Conservation (phyloP, 2,329 filamentous ascomycete species). For the Acrodontium crateriforme region DNA sequence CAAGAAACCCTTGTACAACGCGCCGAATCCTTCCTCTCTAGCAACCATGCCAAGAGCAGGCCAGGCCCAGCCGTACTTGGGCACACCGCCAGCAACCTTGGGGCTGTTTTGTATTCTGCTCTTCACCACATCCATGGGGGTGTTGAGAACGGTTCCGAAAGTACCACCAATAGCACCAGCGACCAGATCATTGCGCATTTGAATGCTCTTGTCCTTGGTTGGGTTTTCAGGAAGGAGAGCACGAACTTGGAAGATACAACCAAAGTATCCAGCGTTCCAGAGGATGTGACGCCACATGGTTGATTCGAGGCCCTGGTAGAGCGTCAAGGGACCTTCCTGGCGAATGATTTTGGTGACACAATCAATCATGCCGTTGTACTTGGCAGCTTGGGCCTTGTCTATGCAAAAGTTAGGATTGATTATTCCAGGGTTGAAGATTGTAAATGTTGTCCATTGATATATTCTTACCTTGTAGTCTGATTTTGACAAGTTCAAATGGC, state of each 20-base stretch:
- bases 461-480: slow-evolving; percentile 57
- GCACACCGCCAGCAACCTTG: slow-evolving; percentile 62
- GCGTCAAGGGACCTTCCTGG: slow-evolving; percentile 68
- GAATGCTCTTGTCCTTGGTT: slow-evolving; percentile 62
- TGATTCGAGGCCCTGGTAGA: slow-evolving; percentile 95
- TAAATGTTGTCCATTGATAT: background rate
- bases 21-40: slow-evolving; percentile 82
- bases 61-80: slow-evolving; percentile 99
- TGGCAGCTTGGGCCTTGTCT: slow-evolving; percentile 82
- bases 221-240: slow-evolving; percentile 56
- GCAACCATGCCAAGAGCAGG: slow-evolving; percentile 73
- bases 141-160: slow-evolving; percentile 82
- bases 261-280: slow-evolving; percentile 96
- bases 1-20: slow-evolving; percentile 94
- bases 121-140: slow-evolving; percentile 94
- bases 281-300: slow-evolving; percentile 91
- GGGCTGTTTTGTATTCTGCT: slow-evolving; percentile 91
- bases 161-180: slow-evolving; percentile 83
- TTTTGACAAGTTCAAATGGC: slow-evolving; percentile 97
- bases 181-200: slow-evolving; percentile 77
- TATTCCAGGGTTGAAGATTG: background rate
- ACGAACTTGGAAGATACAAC: slow-evolving; percentile 95
- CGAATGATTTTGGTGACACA: slow-evolving; percentile 69
- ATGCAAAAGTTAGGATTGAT: background rate
- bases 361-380: slow-evolving; percentile 72